Base-by-base conservation (phyloP, 768 basidiomycete species). In the Leccinum subtestaceum region DNA sequence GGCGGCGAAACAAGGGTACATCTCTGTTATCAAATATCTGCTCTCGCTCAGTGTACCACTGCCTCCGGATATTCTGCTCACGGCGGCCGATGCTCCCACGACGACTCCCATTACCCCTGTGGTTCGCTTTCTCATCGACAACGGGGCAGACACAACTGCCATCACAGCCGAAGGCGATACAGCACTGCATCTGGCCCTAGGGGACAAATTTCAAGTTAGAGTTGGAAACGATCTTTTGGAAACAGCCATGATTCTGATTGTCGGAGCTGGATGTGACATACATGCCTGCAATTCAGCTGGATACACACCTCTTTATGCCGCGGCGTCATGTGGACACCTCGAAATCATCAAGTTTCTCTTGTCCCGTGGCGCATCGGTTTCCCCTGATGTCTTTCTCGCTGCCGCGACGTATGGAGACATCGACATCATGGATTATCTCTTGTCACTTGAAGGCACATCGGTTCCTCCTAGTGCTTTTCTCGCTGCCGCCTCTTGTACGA, bases 171-270 rank as follows among this genome's bases (percentile, higher is more conserved):
- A 47, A 9, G 46, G 46, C 3, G 7, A 47, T 25, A 47, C 46
- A 23, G 13, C 2, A 13, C 4, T 47, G 5, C 46, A 47, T 47
- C 13, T 25, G 1, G 21, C 23, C 46, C 3, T 47, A 23, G 3
- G 13, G 0, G 0, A 12, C 13, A 9, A 0, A 10, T 17, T 8
- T n/a, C n/a, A n/a, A n/a, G n/a, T n/a, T 8, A 15, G 34, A 6
- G 1, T 2, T 36, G 12, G 4, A n/a, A n/a, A 2, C 3, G 13
- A 47, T 13, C 5, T 11, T 2, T 19, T 47, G 21, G 46, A 47
- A 47, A 47, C 6, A 23, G 3, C 9, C 21, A 15, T 8, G 23
- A 47, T 47, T 47, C 23, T 47, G 46, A 23, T 47, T 23, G 32
- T 32, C 32, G 3, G 2, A 13, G 46, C 46, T 47, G 23, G 46